Base-by-base conservation (phyloP, 805 yeast species). In the Alloascoidea hylecoeti region DNA sequence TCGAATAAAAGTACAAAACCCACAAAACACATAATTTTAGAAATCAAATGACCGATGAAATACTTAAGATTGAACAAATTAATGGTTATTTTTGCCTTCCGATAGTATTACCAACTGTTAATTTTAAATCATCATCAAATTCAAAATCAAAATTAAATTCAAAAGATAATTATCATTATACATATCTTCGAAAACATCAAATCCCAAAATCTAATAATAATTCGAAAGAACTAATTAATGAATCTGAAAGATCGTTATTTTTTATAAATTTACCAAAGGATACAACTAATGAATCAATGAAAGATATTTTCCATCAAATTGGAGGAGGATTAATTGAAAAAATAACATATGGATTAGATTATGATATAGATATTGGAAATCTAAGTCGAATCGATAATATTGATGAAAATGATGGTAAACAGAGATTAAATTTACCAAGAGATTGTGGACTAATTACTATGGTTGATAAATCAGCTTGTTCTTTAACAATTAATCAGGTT, bases 361-460 rank as follows among this genome's bases (percentile, higher is more conserved):
- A 12, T 27, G 17, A 17, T 36, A 13, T 39, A 35, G 33, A 39
- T 49, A 50, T 27, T 40, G 43, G 2, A 37, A 35, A 4, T 41
- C n/a, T 61, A 19, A 47, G 61, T 33, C 62, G 66, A 40, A 63
- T 60, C 43, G 65, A 64, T 41, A 58, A 56, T 38, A 61, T 68
- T 37, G 61, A 69, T 33, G 30, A 23, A 23, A 9, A 23, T 6
- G 15, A 17, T 49, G 61, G 27, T 69, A 62, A 34, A 57, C 75
- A 6, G 70, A 55, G 57, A 2, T 47, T 66, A 39, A 73, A 65
- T 45, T 60, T 80, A 32, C 94, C 94, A 34, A 72, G 75, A 48
- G 76, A 80, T 42, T 76, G 88, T 44, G 89, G 83, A 0, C 60
- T 84, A 4, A 66, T 84, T 34, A 73, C 75, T 18, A 76, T 85